A percentile compares a stretch with the other conserved stretches of the same genome.
phyloP scores from a whole-genome alignment of 192 early-diverging fungal species.

The Phycomyces nitens region DNA sequence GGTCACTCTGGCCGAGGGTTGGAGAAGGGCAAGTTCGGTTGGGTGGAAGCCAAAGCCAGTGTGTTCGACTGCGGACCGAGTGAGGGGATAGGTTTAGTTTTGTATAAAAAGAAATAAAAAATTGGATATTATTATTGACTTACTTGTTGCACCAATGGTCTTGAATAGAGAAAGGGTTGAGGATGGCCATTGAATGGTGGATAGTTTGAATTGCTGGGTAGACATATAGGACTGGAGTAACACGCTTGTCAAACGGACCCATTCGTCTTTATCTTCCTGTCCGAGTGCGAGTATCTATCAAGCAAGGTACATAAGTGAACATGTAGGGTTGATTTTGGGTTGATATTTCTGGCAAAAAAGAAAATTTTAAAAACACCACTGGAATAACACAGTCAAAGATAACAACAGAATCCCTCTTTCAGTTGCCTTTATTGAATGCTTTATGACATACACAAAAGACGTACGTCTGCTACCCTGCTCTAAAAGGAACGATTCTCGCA shows the following conservation, averaged over 20 bases:
- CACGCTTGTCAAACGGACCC: neutral
- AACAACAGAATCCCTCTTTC: too few relatives aligned
- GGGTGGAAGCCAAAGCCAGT: conserved; percentile 25
- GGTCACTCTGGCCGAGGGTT: neutral
- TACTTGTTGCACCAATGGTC: conserved; percentile 7
- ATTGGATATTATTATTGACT: neutral
- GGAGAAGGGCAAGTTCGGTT: conserved; percentile 15
- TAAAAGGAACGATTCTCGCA: too few relatives aligned
- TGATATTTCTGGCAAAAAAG: too few relatives aligned
- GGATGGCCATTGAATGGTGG: conserved; percentile 3
- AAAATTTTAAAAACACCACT: too few relatives aligned
- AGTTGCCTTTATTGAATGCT: too few relatives aligned
- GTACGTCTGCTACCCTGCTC: too few relatives aligned
- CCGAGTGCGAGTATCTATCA: too few relatives aligned
- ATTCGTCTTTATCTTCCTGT: neutral
- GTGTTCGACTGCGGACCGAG: conserved; percentile 6
- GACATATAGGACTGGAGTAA: conserved; percentile 7
- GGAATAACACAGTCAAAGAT: too few relatives aligned
- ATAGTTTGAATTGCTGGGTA: neutral
- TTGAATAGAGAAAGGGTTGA: neutral
- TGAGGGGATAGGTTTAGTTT: neutral
- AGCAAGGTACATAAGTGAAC: too few relatives aligned
- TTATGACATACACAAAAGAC: too few relatives aligned
- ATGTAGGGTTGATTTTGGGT: too few relatives aligned
- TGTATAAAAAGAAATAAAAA: too few relatives aligned